Conservation (phyloP, 2,329 filamentous ascomycete genomes). For the Curvularia spicifera region DNA sequence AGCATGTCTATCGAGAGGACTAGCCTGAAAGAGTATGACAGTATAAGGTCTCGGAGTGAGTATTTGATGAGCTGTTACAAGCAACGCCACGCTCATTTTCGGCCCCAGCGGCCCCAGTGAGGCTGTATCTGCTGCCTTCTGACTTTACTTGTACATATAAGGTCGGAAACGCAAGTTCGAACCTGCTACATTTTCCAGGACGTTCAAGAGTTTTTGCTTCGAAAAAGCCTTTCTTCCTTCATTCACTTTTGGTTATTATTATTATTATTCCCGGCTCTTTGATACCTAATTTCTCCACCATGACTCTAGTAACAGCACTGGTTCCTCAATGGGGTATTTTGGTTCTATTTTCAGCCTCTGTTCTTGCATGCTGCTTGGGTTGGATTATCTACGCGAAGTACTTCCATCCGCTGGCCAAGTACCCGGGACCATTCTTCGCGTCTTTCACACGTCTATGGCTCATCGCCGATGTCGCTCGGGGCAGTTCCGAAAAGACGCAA, state of each 20-base stretch:
- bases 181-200: neutral
- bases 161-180: neutral
- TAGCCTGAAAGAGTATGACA: neutral
- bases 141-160: neutral
- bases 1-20: no score
- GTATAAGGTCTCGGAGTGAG: neutral
- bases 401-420: constrained; percentile 6
- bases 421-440: constrained; percentile 12
- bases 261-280: neutral
- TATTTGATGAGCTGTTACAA: neutral
- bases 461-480: constrained; percentile 3
- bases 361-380: neutral
- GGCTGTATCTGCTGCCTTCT: neutral
- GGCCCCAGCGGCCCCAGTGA: neutral
- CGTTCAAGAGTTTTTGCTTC: neutral
- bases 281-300: neutral
- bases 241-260: no score
- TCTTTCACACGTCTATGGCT: constrained; percentile 9
- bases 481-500: constrained; percentile 5
- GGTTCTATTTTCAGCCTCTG: neutral
- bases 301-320: neutral
- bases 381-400: constrained; percentile 2
- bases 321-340: neutral
- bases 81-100: neutral
- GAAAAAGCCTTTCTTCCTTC: no score